Evolutionary conservation across 1,284 basidiomycete species (phyloP), one percentile per base, ranked within the genome.

Genomic region (Austroboletus niveus): DNA sequence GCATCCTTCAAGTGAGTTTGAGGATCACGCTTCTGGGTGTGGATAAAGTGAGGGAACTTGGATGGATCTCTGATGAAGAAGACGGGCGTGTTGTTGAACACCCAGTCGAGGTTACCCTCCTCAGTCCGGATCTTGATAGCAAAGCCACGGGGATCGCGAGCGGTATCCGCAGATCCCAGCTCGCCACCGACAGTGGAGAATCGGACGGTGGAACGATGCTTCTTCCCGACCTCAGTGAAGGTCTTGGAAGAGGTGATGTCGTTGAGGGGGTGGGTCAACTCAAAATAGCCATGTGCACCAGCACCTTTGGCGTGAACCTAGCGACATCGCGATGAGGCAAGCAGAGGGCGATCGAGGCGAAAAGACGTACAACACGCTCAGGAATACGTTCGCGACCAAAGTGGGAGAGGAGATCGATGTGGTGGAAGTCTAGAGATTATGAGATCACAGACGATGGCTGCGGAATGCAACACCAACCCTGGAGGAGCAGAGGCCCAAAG

Each of bases 301-400:
- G 87, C 86, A 56, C 85, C 92, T 69, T 90, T 92, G 54, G 90
- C 89, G 65, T 92, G 91, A 51, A 92, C 85, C 81, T 87, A 49
- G 30, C 40, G 11, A 2, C 20, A 14, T 9, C n/a, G 61, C 42
- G 52, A 30, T 58, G 40, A 55, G 51, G 14, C 56, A 17, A 6
- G 24, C 49, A 11, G 3, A 17, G 41, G 36, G 20, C 3, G 14
- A 36, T 47, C 32, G 29, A 11, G 15, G 35, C 27, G 3, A 15
- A 32, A 8, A 17, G 20, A 56, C 82, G 57, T 68, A 85, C 91
- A 49, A 94, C 89, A 71, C 93, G 91, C 80, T 96, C 95, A 20
- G 94, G 94, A 66, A 98, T 95, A 71, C 94, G 87, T 76, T 97
- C 94, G 51, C 92, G 84, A 72, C 92, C 90, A 65, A 96, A 95